Base-by-base conservation (phyloP, 176 grass and related monocot genomes). In the Triticum dicoccoides region DNA sequence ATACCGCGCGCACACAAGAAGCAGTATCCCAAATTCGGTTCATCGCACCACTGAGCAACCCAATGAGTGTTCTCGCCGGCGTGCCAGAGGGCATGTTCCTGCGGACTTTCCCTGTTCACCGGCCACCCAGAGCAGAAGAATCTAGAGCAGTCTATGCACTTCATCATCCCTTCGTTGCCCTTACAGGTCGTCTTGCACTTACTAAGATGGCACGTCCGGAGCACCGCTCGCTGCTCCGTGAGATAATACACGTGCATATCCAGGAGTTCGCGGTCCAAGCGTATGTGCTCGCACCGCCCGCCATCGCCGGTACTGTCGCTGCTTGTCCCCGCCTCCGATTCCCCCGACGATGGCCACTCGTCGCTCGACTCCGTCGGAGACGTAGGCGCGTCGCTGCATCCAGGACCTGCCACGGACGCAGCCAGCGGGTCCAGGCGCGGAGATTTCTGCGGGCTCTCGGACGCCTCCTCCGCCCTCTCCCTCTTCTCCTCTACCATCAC, bases 81-180 rank as follows among this genome's bases (percentile, higher is more conserved):
- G 21, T 98, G 96, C 6, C 24, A 65, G 71, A 67, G 73, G 65
- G 93, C 88, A 27, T 98, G 96, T 39, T 91, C 89, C 47, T 71
- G 74, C 3, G 95, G 95, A 11, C 84, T 44, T 0, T 66, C 74
- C 63, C 82, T 63, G 58, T 8, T 56, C 83, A 65, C 85, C 11
- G 33, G 29, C 2, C 83, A 42, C 2, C 77, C 79, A 35, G 80
- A 37, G 21, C 96, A 98, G 33, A 82, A 79, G 70, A 65, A 56
- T 23, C 38, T 85, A 39, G 64, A 27, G 69, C 91, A 98, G 11
- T 94, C 84, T 41, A 89, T 79, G 88, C 93, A 95, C 34, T 91
- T 70, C 93, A 90, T 76, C 24, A 76, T 76, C 23, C 72, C 72
- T 49, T 49, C 24, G 42, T 76, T 52, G 44, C 34, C 91, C 54